Base-by-base conservation (phyloP, 208 protist species). In the Leishmania gerbilli region DNA sequence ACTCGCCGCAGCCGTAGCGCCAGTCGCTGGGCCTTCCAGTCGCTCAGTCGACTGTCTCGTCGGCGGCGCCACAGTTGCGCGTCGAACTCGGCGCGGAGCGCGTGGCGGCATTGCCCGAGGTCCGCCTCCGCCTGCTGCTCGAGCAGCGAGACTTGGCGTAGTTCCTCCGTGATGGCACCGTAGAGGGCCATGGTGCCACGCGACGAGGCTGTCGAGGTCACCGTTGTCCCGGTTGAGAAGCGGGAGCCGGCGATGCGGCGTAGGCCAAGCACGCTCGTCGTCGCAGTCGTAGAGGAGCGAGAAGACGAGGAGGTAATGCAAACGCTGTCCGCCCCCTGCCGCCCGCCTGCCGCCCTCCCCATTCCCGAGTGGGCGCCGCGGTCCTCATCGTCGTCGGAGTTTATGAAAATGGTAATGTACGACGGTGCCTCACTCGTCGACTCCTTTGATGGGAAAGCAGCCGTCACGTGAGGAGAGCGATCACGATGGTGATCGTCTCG, bases 121-220 rank as follows among this genome's bases (percentile, higher is more conserved):
- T 51, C 69, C 21, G 64, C 62, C 83, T 87, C 87, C 56, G 77
- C 79, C 40, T 77, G 68, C 69, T 83, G 74, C 77, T 74, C 81
- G 8, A 82, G 31, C 45, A 85, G 65, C 34, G 82, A 69, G 47
- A 86, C 84, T 55, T 90, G 88, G 13, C 85, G 84, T 40, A 92
- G 78, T 77, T 97, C 93, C 77, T 88, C 82, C 40, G 88, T 88
- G 68, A 97, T 91, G 53, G 90, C 90, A 27, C 91, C 91, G 79
- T 95, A 92, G 60, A 93, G 89, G 21, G 88, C 85, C 21, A 89
- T 77, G n/a, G 89, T 92, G 53, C 87, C 87, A 19, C 83, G 82
- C 31, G 92, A 93, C 1, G 86, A 84, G 24, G 74, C 79, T 19
- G 87, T 89, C 7, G 88, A 90, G n/a, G 64, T 49, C 34, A 81